These are phyloP conservation scores for Taxillus chinensis DNA, from an alignment of 164 flowering plant species.

Conservation along the genomic window DNA sequence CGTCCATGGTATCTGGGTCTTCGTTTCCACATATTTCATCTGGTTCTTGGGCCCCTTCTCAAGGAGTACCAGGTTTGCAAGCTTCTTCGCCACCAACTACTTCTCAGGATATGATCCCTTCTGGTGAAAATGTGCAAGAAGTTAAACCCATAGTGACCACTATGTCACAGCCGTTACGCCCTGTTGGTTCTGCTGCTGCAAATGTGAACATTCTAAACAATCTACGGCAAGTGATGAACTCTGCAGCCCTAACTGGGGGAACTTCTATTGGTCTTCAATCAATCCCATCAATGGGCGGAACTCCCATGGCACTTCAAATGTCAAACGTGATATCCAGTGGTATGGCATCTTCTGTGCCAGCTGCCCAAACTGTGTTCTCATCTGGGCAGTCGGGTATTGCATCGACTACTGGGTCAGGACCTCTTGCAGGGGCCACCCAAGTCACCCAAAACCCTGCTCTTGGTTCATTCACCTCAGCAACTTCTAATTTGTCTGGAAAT, in stretches of 20 bases:
- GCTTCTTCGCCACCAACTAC: slow-evolving; percentile 60
- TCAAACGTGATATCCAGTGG: slow-evolving; percentile 92
- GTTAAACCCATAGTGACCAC: slow-evolving; percentile 58
- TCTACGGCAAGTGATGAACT: slow-evolving; percentile 58
- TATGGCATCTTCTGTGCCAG: slow-evolving; percentile 62
- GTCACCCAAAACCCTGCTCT: slow-evolving; percentile 46
- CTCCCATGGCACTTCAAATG: slow-evolving; percentile 72
- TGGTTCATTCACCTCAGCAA: slow-evolving; percentile 45
- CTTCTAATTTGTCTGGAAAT: slow-evolving; percentile 51
- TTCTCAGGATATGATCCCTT: slow-evolving; percentile 61
- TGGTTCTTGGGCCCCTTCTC: slow-evolving; percentile 49
- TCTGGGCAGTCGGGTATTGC: slow-evolving; percentile 52
- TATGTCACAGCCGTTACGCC: slow-evolving; percentile 45
- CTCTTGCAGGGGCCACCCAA: slow-evolving; percentile 45
- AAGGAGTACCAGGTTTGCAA: slow-evolving; percentile 49
- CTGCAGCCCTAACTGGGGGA: slow-evolving; percentile 57
- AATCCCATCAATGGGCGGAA: slow-evolving; percentile 53
- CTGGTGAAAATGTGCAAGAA: slow-evolving; percentile 46
- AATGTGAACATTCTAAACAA: slow-evolving; percentile 78
- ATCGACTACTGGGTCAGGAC: slow-evolving; percentile 47
- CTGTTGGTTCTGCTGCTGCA: slow-evolving; percentile 59
- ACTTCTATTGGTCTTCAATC: slow-evolving; percentile 60
- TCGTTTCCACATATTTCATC: slow-evolving; percentile 51
- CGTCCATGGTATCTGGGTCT: slow-evolving; percentile 47
- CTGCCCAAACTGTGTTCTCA: slow-evolving; percentile 56